Base-by-base conservation (phyloP, 139 green algal species). In the Diplosphaera chodatii region DNA sequence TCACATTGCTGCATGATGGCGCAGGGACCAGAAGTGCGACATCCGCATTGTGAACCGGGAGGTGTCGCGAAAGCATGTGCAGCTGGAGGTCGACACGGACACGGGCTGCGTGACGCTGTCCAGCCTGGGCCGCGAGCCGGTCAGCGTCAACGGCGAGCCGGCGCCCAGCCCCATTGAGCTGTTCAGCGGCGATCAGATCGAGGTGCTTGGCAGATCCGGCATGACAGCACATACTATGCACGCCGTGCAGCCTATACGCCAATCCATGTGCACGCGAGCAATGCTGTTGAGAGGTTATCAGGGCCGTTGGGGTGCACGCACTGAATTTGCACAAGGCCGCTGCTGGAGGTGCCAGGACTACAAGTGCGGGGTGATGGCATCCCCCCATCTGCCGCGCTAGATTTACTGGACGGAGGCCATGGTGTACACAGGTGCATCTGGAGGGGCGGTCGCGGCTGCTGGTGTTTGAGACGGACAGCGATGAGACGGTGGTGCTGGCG, bases 11-110 rank as follows among this genome's bases (percentile, higher is more conserved):
- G 8, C 10, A 6, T 10, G 37, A 48, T 48, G 10, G 16, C 68
- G 63, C 72, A 85, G 80, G 66, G 80, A 85, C 21, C 70, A 84
- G 40, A 40, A 41, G 31, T 85, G 80, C 66, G 80, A 85, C 70
- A 84, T 85, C 5, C 48, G 78, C 4, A 78, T 85, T 30, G 48
- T 76, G 4, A 81, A 84, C 40, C 77, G 80, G 27, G 77, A 84
- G 40, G 75, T 85, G 20, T 81, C 73, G 8, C 55, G 80, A 31
- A 84, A 80, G 41, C 80, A 85, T 69, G 72, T 69, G 8, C 77
- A 81, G 40, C 62, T 85, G 6, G 80, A 71, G 33, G 72, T 84
- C 30, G 78, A 85, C 29, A 59, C 74, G 30, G 59, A 32, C 32
- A 23, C 69, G 30, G 30, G 32, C 23, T n/a, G 55, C 37, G 20